Percentiles rank a stretch among this genome's conserved stretches.
These are phyloP conservation scores for Ilex asprella DNA, from an alignment of 257 asterid genomes.

Conservation along the genomic window DNA sequence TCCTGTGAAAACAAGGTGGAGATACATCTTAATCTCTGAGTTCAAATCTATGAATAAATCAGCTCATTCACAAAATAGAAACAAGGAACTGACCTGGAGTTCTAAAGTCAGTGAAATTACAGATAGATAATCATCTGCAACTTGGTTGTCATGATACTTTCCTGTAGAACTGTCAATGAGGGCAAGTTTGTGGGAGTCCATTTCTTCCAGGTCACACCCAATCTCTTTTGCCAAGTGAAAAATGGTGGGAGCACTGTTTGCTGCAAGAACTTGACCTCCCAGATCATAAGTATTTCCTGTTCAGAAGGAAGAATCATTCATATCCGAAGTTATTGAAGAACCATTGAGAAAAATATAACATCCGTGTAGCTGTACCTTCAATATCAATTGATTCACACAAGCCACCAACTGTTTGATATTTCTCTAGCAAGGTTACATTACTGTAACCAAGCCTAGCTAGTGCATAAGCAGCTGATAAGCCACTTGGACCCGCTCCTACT, in stretches of 20 bases:
- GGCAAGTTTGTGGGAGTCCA: constrained; percentile 68
- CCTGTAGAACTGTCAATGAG: constrained; percentile 64
- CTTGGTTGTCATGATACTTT: constrained; percentile 52
- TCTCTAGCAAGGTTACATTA: constrained; percentile 60
- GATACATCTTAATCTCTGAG: background rate
- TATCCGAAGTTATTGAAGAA: background rate
- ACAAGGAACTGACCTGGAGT: constrained; percentile 52
- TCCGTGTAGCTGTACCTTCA: constrained; percentile 37
- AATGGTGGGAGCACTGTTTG: constrained; percentile 75
- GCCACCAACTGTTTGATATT: constrained; percentile 77
- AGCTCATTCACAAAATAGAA: background rate
- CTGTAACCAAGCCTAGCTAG: constrained; percentile 61
- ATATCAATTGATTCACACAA: constrained; percentile 79
- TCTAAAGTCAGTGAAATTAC: constrained; percentile 63
- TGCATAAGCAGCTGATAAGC: constrained; percentile 75
- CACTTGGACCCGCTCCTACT: constrained; percentile 87
- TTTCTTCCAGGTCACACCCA: constrained; percentile 59
- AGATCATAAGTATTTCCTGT: constrained; percentile 75
- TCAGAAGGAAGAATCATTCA: background rate
- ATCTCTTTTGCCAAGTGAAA: constrained; percentile 65
- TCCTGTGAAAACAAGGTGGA: constrained; percentile 35
- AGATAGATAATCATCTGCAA: constrained; percentile 78
- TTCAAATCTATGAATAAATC: background rate
- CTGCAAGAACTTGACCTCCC: constrained; percentile 90
- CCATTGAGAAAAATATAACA: no score